phyloP scores from a whole-genome alignment of 371 early-diverging fungal genomes.

The Syncephalastrum sp. region DNA sequence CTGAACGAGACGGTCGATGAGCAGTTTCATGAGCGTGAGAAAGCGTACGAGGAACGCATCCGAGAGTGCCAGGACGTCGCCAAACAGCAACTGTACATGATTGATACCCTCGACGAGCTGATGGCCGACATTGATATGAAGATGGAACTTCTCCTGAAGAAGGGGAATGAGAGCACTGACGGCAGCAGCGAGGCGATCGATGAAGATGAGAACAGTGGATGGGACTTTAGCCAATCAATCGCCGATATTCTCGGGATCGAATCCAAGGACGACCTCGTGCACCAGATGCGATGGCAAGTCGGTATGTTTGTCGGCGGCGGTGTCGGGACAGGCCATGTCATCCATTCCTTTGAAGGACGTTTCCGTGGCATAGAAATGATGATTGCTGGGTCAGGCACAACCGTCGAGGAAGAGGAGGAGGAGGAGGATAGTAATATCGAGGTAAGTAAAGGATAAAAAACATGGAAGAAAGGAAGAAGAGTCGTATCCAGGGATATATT shows the following conservation, averaged over 20 bases:
- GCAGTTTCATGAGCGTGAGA: constrained; percentile 21
- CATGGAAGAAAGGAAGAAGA: not conserved
- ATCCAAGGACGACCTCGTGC: constrained; percentile 34
- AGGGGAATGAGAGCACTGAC: constrained; percentile 3
- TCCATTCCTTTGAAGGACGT: constrained; percentile 33
- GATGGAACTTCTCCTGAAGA: constrained; percentile 9
- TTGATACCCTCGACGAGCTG: constrained; percentile 22
- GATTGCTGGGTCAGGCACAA: constrained; percentile 42
- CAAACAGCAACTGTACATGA: constrained; percentile 24
- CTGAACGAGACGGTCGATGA: constrained; percentile 16
- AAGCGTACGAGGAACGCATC: constrained; percentile 24
- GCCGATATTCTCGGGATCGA: constrained; percentile 33
- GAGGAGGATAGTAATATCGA: constrained; percentile 6
- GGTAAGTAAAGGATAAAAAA: constrained; percentile 4
- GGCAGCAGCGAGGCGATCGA: not conserved
- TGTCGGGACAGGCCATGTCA: constrained; percentile 45
- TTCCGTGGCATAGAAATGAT: constrained; percentile 40
- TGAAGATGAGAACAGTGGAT: constrained; percentile 14
- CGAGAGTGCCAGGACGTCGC: constrained; percentile 24
- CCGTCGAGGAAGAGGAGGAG: constrained; percentile 8
- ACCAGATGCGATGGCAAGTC: constrained; percentile 44
- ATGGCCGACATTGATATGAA: constrained; percentile 25
- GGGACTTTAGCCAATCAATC: constrained; percentile 32
- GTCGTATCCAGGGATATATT: not conserved
- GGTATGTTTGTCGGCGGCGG: constrained; percentile 48